Percentiles rank a stretch among this genome's conserved stretches.
Evolutionary conservation across 192 early-diverging fungal species (phyloP).

Genomic region (Coemansia guatemalensis): DNA sequence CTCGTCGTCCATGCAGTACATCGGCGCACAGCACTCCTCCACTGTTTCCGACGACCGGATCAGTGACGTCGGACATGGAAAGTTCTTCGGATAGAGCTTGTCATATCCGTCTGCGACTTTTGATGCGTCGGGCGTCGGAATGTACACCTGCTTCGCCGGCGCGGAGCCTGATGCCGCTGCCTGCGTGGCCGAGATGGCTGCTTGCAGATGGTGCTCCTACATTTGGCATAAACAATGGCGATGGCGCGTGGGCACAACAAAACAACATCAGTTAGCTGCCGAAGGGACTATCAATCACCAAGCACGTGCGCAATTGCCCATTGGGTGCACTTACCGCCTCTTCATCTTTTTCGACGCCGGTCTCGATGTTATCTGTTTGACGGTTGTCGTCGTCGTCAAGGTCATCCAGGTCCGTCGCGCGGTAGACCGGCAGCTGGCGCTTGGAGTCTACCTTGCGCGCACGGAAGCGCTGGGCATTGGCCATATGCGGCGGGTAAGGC

Average conservation of each 20-base stretch:
- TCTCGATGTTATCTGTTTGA: conserved; percentile 60
- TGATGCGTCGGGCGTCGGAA: conserved; percentile 94
- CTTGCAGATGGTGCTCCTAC: conserved; percentile 94
- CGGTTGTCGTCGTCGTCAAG: conserved; percentile 75
- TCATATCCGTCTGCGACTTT: conserved; percentile 64
- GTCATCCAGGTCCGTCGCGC: conserved; percentile 79
- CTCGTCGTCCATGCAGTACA: conserved; percentile 88
- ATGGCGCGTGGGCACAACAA: not conserved
- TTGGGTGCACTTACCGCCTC: conserved; percentile 59
- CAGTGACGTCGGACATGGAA: conserved; percentile 71
- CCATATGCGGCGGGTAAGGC: conserved; percentile 32
- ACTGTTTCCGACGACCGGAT: conserved; percentile 86
- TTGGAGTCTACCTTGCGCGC: conserved; percentile 88
- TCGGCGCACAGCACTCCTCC: conserved; percentile 83
- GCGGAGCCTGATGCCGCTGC: conserved; percentile 62
- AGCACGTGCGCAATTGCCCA: conserved; percentile 19
- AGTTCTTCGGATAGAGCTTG: conserved; percentile 66
- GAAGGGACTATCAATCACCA: conserved; percentile 7
- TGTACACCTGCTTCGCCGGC: conserved; percentile 61
- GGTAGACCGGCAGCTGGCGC: conserved; percentile 78
- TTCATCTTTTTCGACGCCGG: conserved; percentile 98
- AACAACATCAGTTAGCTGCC: conserved; percentile 3
- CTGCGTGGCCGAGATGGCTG: conserved; percentile 78
- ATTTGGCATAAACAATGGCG: not conserved
- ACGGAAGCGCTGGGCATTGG: conserved; percentile 63